phyloP scores from a whole-genome alignment of 139 green algal genomes.

The Chlorella vulgaris region DNA sequence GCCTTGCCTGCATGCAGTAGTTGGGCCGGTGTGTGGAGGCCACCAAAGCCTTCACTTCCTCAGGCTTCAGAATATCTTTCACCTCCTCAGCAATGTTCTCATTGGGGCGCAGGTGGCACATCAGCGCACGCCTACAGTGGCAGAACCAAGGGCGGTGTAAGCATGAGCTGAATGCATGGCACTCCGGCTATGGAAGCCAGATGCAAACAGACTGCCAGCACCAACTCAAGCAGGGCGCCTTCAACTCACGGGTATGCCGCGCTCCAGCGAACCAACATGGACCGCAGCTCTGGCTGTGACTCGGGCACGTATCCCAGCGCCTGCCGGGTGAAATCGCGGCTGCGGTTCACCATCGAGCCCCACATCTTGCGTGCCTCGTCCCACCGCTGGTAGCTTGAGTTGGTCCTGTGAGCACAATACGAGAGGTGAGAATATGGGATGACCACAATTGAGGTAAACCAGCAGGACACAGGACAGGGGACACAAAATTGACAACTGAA shows the following conservation, averaged over 20 bases:
- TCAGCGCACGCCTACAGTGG: constrained; percentile 7
- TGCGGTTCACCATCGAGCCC: constrained; percentile 40
- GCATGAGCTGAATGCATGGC: neutral
- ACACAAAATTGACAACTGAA: too few species aligned
- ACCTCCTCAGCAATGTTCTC: constrained; percentile 32
- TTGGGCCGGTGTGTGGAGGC: constrained; percentile 43
- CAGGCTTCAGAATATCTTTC: constrained; percentile 29
- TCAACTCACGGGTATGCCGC: constrained; percentile 20
- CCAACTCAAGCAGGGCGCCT: neutral
- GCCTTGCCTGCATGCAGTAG: constrained; percentile 30
- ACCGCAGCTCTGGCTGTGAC: constrained; percentile 4
- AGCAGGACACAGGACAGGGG: too few species aligned
- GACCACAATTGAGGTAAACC: too few species aligned
- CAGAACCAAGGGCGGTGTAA: neutral
- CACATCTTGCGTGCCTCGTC: constrained; percentile 53
- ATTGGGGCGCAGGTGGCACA: constrained; percentile 36
- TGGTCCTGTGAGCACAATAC: constrained; percentile 41
- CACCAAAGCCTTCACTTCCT: constrained; percentile 44
- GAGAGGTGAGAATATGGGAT: neutral
- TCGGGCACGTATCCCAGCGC: constrained; percentile 12
- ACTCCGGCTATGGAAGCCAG: too few species aligned
- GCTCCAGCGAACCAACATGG: constrained; percentile 48
- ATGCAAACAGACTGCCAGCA: neutral
- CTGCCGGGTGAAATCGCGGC: constrained; percentile 38
- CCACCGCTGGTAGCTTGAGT: constrained; percentile 56